A percentile compares a stretch with the other conserved stretches of the same genome.
phyloP scores from a whole-genome alignment of 345 rosid species.

The Eucalyptus regnans region DNA sequence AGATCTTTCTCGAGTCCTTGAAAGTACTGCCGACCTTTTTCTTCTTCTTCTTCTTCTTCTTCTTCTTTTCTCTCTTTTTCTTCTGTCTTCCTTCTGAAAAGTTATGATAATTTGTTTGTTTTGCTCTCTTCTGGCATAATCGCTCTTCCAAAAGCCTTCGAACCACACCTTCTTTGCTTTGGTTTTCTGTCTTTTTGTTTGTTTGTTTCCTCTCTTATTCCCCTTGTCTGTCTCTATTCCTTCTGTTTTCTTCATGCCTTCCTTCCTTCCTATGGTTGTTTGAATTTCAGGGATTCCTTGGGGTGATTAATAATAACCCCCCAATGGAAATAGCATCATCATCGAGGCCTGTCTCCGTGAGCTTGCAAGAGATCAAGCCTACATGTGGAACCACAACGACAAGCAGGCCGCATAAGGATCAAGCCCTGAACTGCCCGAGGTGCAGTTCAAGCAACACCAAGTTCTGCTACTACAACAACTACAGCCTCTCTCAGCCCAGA shows the following conservation, averaged over 20 bases:
- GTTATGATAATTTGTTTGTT: neutral
- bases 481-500: slow-evolving; percentile 97
- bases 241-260: neutral
- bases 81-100: neutral
- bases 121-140: neutral
- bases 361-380: neutral
- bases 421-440: slow-evolving; percentile 89
- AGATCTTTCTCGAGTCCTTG: neutral
- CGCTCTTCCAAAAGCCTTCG: neutral
- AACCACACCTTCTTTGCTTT: neutral
- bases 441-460: slow-evolving; percentile 92
- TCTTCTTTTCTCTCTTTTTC: neutral
- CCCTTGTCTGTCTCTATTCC: neutral
- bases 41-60: neutral
- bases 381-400: neutral
- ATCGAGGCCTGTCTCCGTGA: neutral
- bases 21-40: neutral
- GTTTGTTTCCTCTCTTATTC: neutral
- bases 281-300: slow-evolving; percentile 4
- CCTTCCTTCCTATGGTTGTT: neutral
- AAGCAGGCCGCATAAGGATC: slow-evolving; percentile 62
- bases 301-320: slow-evolving; percentile 1
- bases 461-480: slow-evolving; percentile 97
- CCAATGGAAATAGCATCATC: slow-evolving; percentile 13
- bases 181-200: neutral